Evolutionary conservation across 2,329 filamentous ascomycete genomes (phyloP), one percentile per base, ranked within the genome.

Genomic region (Colletotrichum costaricense): DNA sequence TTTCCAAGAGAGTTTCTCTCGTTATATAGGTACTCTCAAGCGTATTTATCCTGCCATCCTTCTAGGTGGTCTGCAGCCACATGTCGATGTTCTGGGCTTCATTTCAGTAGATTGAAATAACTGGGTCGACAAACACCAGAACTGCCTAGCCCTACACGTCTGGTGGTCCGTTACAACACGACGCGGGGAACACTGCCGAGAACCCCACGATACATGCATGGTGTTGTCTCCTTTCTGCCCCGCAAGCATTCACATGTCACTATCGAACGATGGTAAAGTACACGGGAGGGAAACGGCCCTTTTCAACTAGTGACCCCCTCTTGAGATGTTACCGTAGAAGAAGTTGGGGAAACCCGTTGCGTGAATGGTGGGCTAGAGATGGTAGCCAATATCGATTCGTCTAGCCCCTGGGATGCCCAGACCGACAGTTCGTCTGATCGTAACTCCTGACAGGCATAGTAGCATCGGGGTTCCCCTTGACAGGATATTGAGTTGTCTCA

Each of bases 361-460:
- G 11, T 6, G 5, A 7, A 55, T 19, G 11, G 4, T 2, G 26
- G 9, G 19, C 28, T 3, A 3, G 8, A 12, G 4, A 24, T 5
- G 22, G 24, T 6, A 54, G 24, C 14, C 35, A 19, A 33, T 4
- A 22, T 22, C 19, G 11, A 3, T n/a, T 56, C 46, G 33, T 11
- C 7, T 22, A 24, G 52, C 24, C n/a, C 16, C 19, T 42, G 24
- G 26, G n/a, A n/a, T 30, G 42, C 38, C 42, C 55, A 30, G 24
- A 67, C 56, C 38, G 46, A 33, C 42, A 14, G 68, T 71, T 67
- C 56, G 26, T 70, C 67, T 66, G 55, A 66, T 60, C 3, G 35
- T 28, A 35, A 46, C 24, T 60, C 5, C 33, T 28, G 49, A 46
- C 30, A 46, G 14, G 54, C 33, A 22, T 14, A 16, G 60, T 19